Conservation (phyloP, 495 filamentous ascomycete species). For the Tricharina praecox region DNA sequence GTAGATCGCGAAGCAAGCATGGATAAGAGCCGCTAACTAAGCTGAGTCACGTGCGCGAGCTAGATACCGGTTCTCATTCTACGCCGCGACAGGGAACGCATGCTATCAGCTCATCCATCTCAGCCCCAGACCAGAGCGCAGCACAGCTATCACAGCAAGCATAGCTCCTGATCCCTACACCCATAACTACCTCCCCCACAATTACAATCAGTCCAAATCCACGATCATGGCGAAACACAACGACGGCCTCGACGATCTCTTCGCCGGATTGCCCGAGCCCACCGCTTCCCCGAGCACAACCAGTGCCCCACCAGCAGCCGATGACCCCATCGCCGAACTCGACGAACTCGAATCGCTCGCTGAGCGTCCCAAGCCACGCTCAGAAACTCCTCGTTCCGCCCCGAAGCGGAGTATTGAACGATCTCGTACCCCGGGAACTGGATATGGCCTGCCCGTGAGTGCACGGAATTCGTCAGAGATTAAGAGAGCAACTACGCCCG, state of each 20-base stretch:
- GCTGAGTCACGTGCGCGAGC: no score
- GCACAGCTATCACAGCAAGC: no score
- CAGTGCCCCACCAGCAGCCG: conserved; percentile 27
- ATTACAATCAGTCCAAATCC: conserved; percentile 1
- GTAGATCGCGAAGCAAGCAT: no score
- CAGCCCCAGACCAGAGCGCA: no score
- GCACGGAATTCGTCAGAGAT: conserved; percentile 16
- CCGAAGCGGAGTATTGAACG: conserved; percentile 19
- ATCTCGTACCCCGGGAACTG: conserved; percentile 19
- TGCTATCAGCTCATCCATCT: no score
- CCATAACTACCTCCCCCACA: no score
- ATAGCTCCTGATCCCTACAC: no score
- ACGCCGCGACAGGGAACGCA: no score
- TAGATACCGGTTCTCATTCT: no score
- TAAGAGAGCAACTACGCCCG: conserved; percentile 29
- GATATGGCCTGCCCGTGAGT: conserved; percentile 19
- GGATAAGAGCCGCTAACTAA: no score
- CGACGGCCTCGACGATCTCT: conserved; percentile 56
- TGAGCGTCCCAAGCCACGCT: conserved; percentile 44
- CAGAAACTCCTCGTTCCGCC: conserved; percentile 66
- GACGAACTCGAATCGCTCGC: conserved; percentile 46
- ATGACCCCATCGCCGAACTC: conserved; percentile 73
- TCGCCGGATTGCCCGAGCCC: conserved; percentile 3
- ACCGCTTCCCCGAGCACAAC: no score
- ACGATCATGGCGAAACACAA: no score